Conservation (phyloP, 352 stramenopile species). For the Globisporangium acanthophoron region DNA sequence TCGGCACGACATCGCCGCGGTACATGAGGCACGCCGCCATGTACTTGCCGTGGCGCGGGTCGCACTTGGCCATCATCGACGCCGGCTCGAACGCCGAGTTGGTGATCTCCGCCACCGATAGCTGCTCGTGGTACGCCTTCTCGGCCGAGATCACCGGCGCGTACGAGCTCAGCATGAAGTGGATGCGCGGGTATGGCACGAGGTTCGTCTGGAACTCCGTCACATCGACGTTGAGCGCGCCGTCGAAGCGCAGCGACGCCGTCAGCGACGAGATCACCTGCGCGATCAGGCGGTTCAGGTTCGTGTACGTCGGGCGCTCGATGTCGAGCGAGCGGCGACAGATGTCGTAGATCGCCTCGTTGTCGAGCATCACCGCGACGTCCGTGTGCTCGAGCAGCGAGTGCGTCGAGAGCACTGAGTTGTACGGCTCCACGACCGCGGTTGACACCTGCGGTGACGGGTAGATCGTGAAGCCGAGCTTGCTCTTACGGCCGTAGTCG, state of each 20-base stretch:
- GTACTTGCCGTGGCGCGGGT: slow-evolving; percentile 99
- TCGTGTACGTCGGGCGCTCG: slow-evolving; percentile 98
- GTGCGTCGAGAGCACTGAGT: slow-evolving; percentile 97
- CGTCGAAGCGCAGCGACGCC: slow-evolving; percentile 97
- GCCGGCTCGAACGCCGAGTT: slow-evolving; percentile 97
- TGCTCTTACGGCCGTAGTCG: slow-evolving; percentile 98
- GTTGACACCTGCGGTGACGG: slow-evolving; percentile 95
- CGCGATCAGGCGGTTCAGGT: slow-evolving; percentile 97
- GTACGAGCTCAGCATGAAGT: slow-evolving; percentile 99
- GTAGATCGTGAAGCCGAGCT: slow-evolving; percentile 98
- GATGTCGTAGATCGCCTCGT: slow-evolving; percentile 98
- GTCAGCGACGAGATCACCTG: slow-evolving; percentile 98
- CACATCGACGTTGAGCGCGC: slow-evolving; percentile 97
- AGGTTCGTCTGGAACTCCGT: slow-evolving; percentile 99
- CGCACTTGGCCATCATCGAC: slow-evolving; percentile 99
- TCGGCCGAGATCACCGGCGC: slow-evolving; percentile 97
- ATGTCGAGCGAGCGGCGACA: slow-evolving; percentile 97
- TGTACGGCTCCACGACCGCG: slow-evolving; percentile 97
- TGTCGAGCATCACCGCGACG: slow-evolving; percentile 97
- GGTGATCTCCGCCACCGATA: slow-evolving; percentile 98
- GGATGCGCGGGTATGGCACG: slow-evolving; percentile 98
- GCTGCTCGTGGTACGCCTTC: slow-evolving; percentile 96
- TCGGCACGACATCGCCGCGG: slow-evolving; percentile 94
- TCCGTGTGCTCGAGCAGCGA: slow-evolving; percentile 97
- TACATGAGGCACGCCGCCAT: slow-evolving; percentile 99